Base-by-base conservation (phyloP, 768 basidiomycete genomes). In the Leccinum variicolor region DNA sequence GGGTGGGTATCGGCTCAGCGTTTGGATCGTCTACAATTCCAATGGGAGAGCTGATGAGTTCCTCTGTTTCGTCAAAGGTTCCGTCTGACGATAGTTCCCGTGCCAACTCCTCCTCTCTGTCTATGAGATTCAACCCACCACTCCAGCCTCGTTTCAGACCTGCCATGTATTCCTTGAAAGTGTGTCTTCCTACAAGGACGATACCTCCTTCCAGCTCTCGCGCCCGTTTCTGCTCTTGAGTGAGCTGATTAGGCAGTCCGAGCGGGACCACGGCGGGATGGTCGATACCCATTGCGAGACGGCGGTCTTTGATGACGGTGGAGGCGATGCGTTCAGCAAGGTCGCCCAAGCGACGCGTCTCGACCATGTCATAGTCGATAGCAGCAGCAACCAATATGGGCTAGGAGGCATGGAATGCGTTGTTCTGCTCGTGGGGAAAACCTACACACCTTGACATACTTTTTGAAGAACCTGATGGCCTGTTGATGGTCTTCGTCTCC, bases 331-430 rank as follows among this genome's bases (percentile, higher is more conserved):
- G 84, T 23, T 82, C 79, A n/a, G 89, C 83, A 46, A 98, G 79
- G 62, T 95, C 94, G 5, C 97, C 95, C 62, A 92, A 86, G 57
- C 87, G 80, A 66, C 90, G 90, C 23, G 92, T 90, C 14, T 82
- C 78, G 49, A 93, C 75, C 72, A 94, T 82, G 36, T 89, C 86
- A 72, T 91, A 99, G 79, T 99, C 97, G 34, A 98, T 77, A 0
- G 94, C 97, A 2, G 94, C 94, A 6, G 96, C 94, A 34, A 95
- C 90, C 6, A 99, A 79, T 55, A 96, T 83, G 9, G 97, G 97
- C 97, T 99, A 67, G 14, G 56, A 47, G 45, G 52, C 34, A 52
- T 51, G 49, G 7, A 52, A 43, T 66, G 14, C 21, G 11, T 52
- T 34, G 43, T 25, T 50, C 26, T 45, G n/a, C 45, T 34, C 29